A percentile compares a stretch with the other conserved stretches of the same genome.
Evolutionary conservation across 495 filamentous ascomycete genomes (phyloP).

Genomic region (Ramalina peruviana): DNA sequence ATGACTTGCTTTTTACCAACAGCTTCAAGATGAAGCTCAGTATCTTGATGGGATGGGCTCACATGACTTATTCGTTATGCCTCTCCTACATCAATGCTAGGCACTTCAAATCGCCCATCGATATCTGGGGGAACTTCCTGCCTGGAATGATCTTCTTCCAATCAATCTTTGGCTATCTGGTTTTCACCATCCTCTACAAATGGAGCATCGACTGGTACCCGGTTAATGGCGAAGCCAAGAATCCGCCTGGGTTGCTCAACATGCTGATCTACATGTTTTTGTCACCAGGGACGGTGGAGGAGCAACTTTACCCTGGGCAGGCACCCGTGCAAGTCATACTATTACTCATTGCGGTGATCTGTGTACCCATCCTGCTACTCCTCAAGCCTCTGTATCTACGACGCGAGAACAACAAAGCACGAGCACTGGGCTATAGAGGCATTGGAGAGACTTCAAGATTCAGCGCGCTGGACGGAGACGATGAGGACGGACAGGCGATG

Average conservation of each 20-base stretch:
- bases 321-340: slow-evolving; percentile 57
- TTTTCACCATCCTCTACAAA: slow-evolving; percentile 88
- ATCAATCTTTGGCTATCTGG: slow-evolving; percentile 94
- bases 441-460: slow-evolving; percentile 78
- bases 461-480: slow-evolving; percentile 75
- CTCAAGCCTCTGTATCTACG: slow-evolving; percentile 91
- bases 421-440: slow-evolving; percentile 77
- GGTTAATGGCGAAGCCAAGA: slow-evolving; percentile 28
- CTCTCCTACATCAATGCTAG: slow-evolving; percentile 85
- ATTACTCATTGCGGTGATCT: slow-evolving; percentile 67
- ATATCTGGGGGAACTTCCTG: slow-evolving; percentile 93
- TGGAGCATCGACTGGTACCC: slow-evolving; percentile 83
- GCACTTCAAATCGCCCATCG: slow-evolving; percentile 85
- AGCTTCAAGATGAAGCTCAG: slow-evolving; percentile 99
- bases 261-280: slow-evolving; percentile 99
- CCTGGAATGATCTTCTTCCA: slow-evolving; percentile 99
- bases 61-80: slow-evolving; percentile 65
- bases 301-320: slow-evolving; percentile 67
- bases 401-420: slow-evolving; percentile 79
- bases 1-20: slow-evolving; percentile 87
- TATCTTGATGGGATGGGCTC: slow-evolving; percentile 88
- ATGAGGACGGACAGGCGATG: slow-evolving; percentile 43
- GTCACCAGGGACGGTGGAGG: slow-evolving; percentile 56
- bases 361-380: slow-evolving; percentile 84
- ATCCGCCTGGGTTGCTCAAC: slow-evolving; percentile 81